These are phyloP conservation scores for Annulohypoxylon nitens DNA, from an alignment of 495 filamentous ascomycete genomes.

Conservation along the genomic window DNA sequence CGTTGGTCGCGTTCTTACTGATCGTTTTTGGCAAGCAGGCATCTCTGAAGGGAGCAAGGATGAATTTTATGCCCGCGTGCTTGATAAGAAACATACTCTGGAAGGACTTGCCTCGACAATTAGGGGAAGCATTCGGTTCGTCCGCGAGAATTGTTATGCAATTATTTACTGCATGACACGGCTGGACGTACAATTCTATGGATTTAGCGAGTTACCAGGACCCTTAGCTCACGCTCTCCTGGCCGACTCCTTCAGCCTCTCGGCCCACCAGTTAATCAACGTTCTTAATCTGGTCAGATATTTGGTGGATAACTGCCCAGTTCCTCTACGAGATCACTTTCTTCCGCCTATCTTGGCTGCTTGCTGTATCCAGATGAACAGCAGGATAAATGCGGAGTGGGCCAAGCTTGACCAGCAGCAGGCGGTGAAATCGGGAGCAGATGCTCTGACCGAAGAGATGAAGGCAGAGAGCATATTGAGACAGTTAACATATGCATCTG, in stretches of 20 bases:
- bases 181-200: conserved; percentile 89
- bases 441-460: conserved; percentile 92
- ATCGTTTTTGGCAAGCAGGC: conserved; percentile 98
- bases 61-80: conserved; percentile 93
- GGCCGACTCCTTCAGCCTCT: conserved; percentile 83
- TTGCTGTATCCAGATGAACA: conserved; percentile 87
- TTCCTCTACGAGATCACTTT: conserved; percentile 80
- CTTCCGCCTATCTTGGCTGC: conserved; percentile 85
- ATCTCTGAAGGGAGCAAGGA: conserved; percentile 95
- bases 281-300: conserved; percentile 87
- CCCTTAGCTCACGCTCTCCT: conserved; percentile 89
- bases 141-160: conserved; percentile 92
- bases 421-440: conserved; percentile 66
- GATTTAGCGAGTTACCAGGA: conserved; percentile 83
- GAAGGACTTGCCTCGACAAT: conserved; percentile 96
- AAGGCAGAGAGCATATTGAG: conserved; percentile 95
- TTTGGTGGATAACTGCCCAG: conserved; percentile 91
- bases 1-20: conserved; percentile 85
- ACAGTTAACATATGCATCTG: conserved; percentile 91
- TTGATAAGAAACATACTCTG: conserved; percentile 85
- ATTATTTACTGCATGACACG: conserved; percentile 94
- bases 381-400: conserved; percentile 90
- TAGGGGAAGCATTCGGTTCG: conserved; percentile 85
- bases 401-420: conserved; percentile 72
- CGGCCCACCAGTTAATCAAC: conserved; percentile 91